Evolutionary conservation across 2,329 filamentous ascomycete species (phyloP).

Genomic region (Ceratocystis variospora): DNA sequence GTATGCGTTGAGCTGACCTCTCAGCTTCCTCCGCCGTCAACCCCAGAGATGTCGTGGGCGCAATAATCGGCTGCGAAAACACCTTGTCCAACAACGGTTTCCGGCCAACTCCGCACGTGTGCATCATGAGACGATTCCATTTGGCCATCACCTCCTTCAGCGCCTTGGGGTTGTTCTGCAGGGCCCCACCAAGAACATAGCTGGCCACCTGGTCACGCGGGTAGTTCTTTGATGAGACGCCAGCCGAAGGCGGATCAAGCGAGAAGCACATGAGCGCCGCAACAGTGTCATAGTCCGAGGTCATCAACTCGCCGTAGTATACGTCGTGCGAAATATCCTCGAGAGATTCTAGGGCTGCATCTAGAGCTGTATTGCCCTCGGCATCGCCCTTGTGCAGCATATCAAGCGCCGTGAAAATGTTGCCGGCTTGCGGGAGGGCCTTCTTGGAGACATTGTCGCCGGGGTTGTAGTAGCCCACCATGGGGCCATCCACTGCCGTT

Average conservation of each 20-base stretch:
- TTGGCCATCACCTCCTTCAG: conserved; percentile 36
- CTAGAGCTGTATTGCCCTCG: conserved; percentile 28
- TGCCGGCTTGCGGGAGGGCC: conserved; percentile 21
- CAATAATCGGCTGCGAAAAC: conserved; percentile 2
- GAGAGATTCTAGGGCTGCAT: conserved; percentile 42
- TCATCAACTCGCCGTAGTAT: conserved; percentile 53
- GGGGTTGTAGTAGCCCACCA: conserved; percentile 33
- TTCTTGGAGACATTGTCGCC: conserved; percentile 12
- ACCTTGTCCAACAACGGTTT: conserved; percentile 18
- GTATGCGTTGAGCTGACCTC: conserved; percentile 26
- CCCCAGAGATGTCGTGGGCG: background rate
- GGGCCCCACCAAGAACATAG: conserved; percentile 40
- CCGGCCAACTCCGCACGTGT: conserved; percentile 27
- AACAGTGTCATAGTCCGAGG: conserved; percentile 40
- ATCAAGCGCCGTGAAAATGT: conserved; percentile 34
- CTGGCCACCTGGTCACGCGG: conserved; percentile 41
- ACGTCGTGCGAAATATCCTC: conserved; percentile 53
- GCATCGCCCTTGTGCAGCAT: conserved; percentile 35
- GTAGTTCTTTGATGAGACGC: conserved; percentile 21
- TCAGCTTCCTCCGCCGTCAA: conserved; percentile 19
- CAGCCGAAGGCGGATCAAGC: conserved; percentile 23
- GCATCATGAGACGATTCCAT: conserved; percentile 33
- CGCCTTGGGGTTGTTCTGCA: conserved; percentile 53
- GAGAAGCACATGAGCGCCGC: conserved; percentile 45
- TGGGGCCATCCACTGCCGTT: conserved; percentile 38